Evolutionary conservation across 2,329 filamentous ascomycete species (phyloP).

Genomic region (Diaporthe sp.): DNA sequence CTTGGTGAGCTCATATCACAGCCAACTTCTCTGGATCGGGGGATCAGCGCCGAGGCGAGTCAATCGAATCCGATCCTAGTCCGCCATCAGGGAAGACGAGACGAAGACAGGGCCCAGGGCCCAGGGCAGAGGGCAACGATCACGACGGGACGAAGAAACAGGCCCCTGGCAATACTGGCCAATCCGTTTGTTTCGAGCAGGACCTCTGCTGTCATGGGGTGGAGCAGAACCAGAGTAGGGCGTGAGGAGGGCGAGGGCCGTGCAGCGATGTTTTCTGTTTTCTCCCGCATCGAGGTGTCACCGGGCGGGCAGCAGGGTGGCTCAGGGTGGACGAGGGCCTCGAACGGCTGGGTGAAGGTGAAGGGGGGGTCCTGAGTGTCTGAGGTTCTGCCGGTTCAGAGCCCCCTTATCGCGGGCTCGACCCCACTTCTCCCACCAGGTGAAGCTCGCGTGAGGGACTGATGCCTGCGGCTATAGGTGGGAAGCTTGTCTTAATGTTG

Average conservation of each 20-base stretch:
- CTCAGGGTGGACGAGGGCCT: slow-evolving; percentile 27
- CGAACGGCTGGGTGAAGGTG: slow-evolving; percentile 13
- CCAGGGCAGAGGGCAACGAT: slow-evolving; percentile 23
- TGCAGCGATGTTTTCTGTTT: slow-evolving; percentile 15
- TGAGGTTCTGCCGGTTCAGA: slow-evolving; percentile 32
- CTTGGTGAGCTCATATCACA: slow-evolving; percentile 31
- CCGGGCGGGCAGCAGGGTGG: slow-evolving; percentile 5
- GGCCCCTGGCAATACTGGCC: slow-evolving; percentile 29
- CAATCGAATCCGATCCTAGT: slow-evolving; percentile 27
- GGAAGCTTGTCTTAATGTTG: slow-evolving; percentile 9
- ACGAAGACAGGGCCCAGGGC: slow-evolving; percentile 14
- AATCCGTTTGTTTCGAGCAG: slow-evolving; percentile 27
- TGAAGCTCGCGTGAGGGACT: slow-evolving; percentile 20
- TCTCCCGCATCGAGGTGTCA: slow-evolving; percentile 8
- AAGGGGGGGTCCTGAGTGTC: slow-evolving; percentile 28
- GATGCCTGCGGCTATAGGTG: slow-evolving; percentile 9
- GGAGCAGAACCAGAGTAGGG: slow-evolving; percentile 9
- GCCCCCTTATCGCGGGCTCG: slow-evolving; percentile 23
- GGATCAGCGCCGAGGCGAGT: slow-evolving; percentile 33
- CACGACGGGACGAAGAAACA: slow-evolving; percentile 17
- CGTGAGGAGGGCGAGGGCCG: slow-evolving; percentile 25
- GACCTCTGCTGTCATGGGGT: slow-evolving; percentile 4
- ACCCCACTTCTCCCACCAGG: slow-evolving; percentile 21
- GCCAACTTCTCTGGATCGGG: slow-evolving; percentile 1
- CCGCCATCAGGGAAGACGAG: not conserved